Evolutionary conservation across 352 stramenopile genomes (phyloP), one percentile per base, ranked within the genome.

Genomic region (Paralagenidium karlingii): DNA sequence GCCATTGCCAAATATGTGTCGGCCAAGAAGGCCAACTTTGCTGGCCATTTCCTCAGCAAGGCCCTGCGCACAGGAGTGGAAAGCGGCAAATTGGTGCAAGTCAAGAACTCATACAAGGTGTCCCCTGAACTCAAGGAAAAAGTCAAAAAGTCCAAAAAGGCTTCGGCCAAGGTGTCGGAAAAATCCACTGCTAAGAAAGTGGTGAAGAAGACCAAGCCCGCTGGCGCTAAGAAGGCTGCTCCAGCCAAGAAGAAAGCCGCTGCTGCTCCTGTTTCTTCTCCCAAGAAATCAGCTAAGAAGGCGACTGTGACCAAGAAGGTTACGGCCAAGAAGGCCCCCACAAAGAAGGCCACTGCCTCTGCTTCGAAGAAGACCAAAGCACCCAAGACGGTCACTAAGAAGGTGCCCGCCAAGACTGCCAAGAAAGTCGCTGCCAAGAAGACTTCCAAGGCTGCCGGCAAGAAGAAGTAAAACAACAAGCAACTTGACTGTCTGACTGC

Each of bases 1-100:
- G 86, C 87, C 6, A 96, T 97, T 38, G 75, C 63, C 48, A 96
- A 96, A 63, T 73, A 75, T 34, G 82, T 96, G 36, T 63, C 79
- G 66, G 55, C 51, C 34, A 84, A 92, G 57, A 89, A 89, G 56
- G 51, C 47, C 43, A 92, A 88, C 60, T 91, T 80, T 41, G 53
- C 57, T 36, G 70, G 57, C 50, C 80, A 90, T 62, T 74, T 83
- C 38, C 47, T 94, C 47, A 93, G 88, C 63, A 84, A 91, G 52
- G 82, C 84, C 1, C 68, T 97, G 18, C 88, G 92, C 58, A 83
- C 73, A 29, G 85, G 59, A 10, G 84, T 96, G 11, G 78, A 90
- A 2, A 49, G 49, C 11, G 87, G 82, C 37, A 89, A 90, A 53
- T 60, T 97, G 8, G 71, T 96, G 38, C 71, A 86, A 56, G 44